These are phyloP conservation scores for Cladosporium sp. DNA, from an alignment of 2,329 filamentous ascomycete genomes.

Conservation along the genomic window DNA sequence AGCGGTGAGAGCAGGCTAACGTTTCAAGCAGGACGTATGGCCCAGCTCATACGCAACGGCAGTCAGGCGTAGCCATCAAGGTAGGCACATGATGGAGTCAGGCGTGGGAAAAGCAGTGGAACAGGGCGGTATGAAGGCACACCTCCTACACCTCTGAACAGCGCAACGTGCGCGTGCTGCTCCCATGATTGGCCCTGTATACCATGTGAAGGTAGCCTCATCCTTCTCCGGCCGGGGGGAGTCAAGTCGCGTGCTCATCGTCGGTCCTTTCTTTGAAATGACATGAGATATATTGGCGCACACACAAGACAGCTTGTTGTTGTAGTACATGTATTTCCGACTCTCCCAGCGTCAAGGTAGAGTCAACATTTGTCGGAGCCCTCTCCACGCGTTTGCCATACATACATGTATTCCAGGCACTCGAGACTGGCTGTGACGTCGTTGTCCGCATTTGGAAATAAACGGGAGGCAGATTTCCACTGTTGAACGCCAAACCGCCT, in stretches of 20 bases:
- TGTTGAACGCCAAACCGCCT: background rate
- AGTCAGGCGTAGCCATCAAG: constrained; percentile 1
- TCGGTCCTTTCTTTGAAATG: background rate
- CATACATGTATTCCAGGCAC: background rate
- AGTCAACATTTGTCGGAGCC: background rate
- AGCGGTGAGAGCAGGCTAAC: background rate
- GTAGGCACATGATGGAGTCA: background rate
- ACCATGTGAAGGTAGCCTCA: background rate
- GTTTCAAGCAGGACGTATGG: background rate
- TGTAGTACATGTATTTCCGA: background rate
- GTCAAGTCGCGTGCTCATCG: constrained; percentile 6
- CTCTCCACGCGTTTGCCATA: background rate
- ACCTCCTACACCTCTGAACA: background rate
- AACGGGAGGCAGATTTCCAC: background rate
- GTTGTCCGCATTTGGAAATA: background rate
- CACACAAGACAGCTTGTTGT: background rate
- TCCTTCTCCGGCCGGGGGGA: background rate
- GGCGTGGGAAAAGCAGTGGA: background rate
- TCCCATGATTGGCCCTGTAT: background rate
- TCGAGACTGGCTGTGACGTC: background rate
- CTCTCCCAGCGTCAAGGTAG: background rate
- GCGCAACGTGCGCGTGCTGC: background rate
- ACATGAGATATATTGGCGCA: background rate
- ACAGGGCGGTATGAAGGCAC: background rate
- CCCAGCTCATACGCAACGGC: background rate